Evolutionary conservation across 2,329 filamentous ascomycete species (phyloP), one percentile per base, ranked within the genome.

Genomic region (Orbilia brochopaga): DNA sequence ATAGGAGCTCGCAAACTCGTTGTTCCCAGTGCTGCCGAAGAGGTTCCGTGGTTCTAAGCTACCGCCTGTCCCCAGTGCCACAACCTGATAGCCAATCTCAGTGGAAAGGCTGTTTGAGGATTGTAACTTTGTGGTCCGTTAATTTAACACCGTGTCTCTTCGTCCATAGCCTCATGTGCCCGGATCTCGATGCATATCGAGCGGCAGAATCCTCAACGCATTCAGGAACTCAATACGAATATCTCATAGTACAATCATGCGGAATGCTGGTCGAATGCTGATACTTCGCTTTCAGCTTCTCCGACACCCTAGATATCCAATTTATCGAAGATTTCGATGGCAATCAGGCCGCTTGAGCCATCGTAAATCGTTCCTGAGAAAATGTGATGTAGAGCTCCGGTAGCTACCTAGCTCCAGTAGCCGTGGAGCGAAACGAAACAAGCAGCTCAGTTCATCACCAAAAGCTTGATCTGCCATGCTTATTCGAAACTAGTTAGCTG

Each of bases 381-480:
- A n/a, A 8, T 32, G 4, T 32, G 8, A 32, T 32, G 8, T 8
- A 32, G 27, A 48, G 17, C 15, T 21, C 17, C n/a, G 44, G 4
- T 21, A 48, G 44, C 44, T 48, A 48, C n/a, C 60, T 37, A 50
- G 35, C 35, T 35, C 35, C 37, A 15, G n/a, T 42, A 42, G 15
- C n/a, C 48, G 17, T 24, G 27, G 42, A 8, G 21, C 4, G 19
- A 48, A 30, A 55, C 32, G 23, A 52, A 64, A 55, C 24, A 46
- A 57, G 67, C 46, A 72, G 67, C 51, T 65, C 23, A 54, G n/a
- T 17, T 7, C n/a, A 32, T 52, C 24, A 8, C n/a, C 52, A 60
- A 72, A 72, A 72, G 67, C 67, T 72, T 72, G 67, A 72, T 63
- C 66, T 46, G 37, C 58, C 59, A 55, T 37, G 60, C 55, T 32